Evolutionary conservation across 2,329 filamentous ascomycete genomes (phyloP), one percentile per base, ranked within the genome.

Genomic region (Aspergillus quadrilineatus): DNA sequence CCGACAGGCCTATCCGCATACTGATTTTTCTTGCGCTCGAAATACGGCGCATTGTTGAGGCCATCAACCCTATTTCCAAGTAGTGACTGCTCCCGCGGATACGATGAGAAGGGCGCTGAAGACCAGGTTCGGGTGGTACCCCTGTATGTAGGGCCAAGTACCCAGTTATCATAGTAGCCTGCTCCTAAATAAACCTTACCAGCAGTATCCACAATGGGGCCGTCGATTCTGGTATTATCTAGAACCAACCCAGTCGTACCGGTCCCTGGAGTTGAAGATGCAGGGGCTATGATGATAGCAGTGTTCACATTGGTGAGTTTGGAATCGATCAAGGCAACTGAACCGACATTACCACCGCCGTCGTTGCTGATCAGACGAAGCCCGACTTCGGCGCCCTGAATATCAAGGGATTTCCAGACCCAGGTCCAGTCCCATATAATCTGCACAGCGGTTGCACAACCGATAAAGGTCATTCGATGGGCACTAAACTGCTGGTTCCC

Each of bases 401-500:
- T 77, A 4, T 60, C 73, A 34, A 84, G 67, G 12, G 73, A 72
- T 58, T 78, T 76, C 60, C 77, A 81, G 0, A 76, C 80, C 77
- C 77, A 85, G 1, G 78, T 79, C 83, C 83, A 85, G 58, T 82
- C 76, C 82, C 82, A 85, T 10, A 80, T 65, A 57, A 82, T 75
- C 32, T 79, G 74, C 43, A 86, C 80, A 2, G 81, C 82, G 0
- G 81, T 85, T 1, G 73, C 67, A 37, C 73, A 76, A 34, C 76
- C 73, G 51, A 77, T 73, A 66, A 85, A 84, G 0, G 73, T 77
- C 15, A 86, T 63, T 55, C 82, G 80, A 4, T 78, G 75, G 34
- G 79, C 80, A 0, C 83, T 87, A 60, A 82, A 83, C 60, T 88
- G 86, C 72, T 89, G 85, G 57, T 79, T 84, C 26, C 85, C 85